Evolutionary conservation across 1,139 yeast genomes (phyloP).

Genomic region (Pichia sp.): DNA sequence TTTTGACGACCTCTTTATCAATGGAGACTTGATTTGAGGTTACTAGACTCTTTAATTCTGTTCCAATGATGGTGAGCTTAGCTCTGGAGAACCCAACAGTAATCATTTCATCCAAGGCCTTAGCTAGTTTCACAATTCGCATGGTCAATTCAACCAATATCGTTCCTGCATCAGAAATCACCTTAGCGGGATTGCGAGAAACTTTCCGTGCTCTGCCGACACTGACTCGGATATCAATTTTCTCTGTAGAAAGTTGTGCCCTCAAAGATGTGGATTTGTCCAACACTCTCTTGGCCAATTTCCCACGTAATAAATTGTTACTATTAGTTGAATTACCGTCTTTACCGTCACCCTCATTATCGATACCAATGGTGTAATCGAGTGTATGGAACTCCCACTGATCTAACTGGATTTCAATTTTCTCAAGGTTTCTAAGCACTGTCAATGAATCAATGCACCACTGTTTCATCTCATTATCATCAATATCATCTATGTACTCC

Average conservation of each 20-base stretch:
- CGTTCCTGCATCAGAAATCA: conserved; percentile 52
- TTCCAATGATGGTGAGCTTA: conserved; percentile 46
- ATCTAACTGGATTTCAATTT: conserved; percentile 39
- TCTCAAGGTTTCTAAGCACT: conserved; percentile 44
- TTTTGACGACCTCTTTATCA: conserved; percentile 16
- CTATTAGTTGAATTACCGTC: conserved; percentile 19
- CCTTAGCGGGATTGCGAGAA: conserved; percentile 30
- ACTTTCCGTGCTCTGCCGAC: conserved; percentile 37
- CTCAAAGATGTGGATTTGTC: conserved; percentile 29
- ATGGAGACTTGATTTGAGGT: conserved; percentile 21
- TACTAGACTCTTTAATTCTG: conserved; percentile 43
- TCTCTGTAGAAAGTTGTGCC: conserved; percentile 1
- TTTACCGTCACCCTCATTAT: conserved; percentile 15
- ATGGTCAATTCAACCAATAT: conserved; percentile 44
- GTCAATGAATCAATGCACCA: conserved; percentile 44
- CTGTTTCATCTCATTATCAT: conserved; percentile 42
- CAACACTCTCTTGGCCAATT: conserved; percentile 43
- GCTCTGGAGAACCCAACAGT: conserved; percentile 52
- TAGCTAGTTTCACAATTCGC: conserved; percentile 43
- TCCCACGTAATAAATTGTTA: conserved; percentile 8
- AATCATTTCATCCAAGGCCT: conserved; percentile 40
- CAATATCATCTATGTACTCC: conserved; percentile 37
- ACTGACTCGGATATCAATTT: conserved; percentile 4
- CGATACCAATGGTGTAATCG: conserved; percentile 30
- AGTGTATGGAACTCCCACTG: conserved; percentile 55